These are phyloP conservation scores for Erysimum cheiranthoides DNA, from an alignment of 345 rosid species.

Conservation along the genomic window DNA sequence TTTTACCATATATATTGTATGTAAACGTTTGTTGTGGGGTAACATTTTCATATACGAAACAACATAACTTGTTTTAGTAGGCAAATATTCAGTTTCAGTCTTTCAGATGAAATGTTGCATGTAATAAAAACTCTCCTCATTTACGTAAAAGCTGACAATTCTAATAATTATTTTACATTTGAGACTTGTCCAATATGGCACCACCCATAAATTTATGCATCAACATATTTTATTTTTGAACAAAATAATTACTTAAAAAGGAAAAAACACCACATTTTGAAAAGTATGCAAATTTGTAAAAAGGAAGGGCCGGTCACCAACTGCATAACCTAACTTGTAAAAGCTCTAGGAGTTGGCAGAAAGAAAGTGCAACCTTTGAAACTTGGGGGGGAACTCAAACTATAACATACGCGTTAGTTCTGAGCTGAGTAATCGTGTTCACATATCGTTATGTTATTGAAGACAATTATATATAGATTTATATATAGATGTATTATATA, in stretches of 20 bases:
- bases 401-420: slow-evolving; percentile 1
- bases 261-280: slow-evolving; percentile 15
- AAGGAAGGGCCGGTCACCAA: slow-evolving; percentile 41
- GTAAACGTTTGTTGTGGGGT: background rate
- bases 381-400: background rate
- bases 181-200: background rate
- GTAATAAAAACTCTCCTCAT: background rate
- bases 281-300: slow-evolving; percentile 8
- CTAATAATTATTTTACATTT: background rate
- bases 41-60: background rate
- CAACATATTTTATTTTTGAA: slow-evolving; percentile 12
- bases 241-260: slow-evolving; percentile 4
- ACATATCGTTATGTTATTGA: slow-evolving; percentile 23
- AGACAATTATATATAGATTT: background rate
- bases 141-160: background rate
- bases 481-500: background rate
- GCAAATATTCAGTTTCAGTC: background rate
- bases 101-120: background rate
- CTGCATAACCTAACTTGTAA: slow-evolving; percentile 44
- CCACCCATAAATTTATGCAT: slow-evolving; percentile 10
- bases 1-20: background rate
- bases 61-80: background rate
- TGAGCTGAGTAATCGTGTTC: slow-evolving; percentile 23
- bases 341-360: slow-evolving; percentile 40
- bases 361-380: slow-evolving; percentile 35